Evolutionary conservation across 164 flowering plant genomes (phyloP).

Genomic region (Liquidambar formosana): DNA sequence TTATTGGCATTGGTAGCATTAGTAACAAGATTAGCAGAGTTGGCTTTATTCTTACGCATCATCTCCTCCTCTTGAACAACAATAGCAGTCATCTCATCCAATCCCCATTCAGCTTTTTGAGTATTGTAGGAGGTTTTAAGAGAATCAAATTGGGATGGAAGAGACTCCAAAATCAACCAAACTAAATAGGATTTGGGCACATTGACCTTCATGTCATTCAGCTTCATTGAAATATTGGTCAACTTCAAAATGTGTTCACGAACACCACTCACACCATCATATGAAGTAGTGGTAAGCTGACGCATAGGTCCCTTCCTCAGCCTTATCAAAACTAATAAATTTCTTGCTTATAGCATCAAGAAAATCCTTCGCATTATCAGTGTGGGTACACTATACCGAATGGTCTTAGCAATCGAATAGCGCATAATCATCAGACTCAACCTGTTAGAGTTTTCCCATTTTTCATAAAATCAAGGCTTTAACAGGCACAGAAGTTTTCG

Average conservation of each 20-base stretch:
- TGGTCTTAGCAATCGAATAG: too few relatives aligned
- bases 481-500: too few relatives aligned
- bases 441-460: too few relatives aligned
- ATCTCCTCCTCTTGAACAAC: background rate
- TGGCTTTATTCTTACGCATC: background rate
- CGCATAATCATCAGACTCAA: too few relatives aligned
- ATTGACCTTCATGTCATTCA: background rate
- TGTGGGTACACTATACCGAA: too few relatives aligned
- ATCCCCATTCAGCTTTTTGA: background rate
- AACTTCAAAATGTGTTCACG: background rate
- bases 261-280: background rate
- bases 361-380: too few relatives aligned
- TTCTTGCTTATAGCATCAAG: too few relatives aligned
- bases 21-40: background rate
- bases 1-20: too few relatives aligned
- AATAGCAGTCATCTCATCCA: background rate
- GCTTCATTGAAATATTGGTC: background rate
- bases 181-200: background rate
- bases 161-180: background rate
- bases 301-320: too few relatives aligned
- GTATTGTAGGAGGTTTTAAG: background rate
- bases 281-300: too few relatives aligned
- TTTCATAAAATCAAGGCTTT: too few relatives aligned
- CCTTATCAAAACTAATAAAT: too few relatives aligned
- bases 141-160: background rate